A percentile compares a stretch with the other conserved stretches of the same genome.
Evolutionary conservation across 2,329 filamentous ascomycete species (phyloP).

Genomic region (Colletotrichum tropicale): DNA sequence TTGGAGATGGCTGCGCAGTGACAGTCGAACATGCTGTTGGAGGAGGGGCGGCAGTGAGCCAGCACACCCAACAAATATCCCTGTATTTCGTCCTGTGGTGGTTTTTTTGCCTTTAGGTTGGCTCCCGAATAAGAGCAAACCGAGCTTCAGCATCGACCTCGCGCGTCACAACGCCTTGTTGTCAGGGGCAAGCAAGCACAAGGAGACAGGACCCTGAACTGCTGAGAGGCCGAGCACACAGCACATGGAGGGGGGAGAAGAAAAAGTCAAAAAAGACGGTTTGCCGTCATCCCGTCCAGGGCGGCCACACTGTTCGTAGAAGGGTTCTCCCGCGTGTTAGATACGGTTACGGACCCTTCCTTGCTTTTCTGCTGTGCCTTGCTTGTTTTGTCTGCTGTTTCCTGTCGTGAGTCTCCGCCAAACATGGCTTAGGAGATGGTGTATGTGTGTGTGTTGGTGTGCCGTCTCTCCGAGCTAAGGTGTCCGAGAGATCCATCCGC

Average conservation of each 20-base stretch:
- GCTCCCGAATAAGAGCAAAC: not conserved
- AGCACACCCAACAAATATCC: not conserved
- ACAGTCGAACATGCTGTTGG: not conserved
- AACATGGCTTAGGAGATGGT: not conserved
- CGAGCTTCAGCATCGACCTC: not conserved
- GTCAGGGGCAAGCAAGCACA: not conserved
- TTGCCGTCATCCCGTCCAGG: not conserved
- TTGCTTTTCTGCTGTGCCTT: not conserved
- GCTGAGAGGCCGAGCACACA: not conserved
- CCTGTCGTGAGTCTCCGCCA: not conserved
- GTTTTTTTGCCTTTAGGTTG: not conserved
- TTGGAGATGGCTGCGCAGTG: not conserved
- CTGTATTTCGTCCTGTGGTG: not conserved
- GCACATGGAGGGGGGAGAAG: not conserved
- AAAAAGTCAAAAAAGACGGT: not conserved
- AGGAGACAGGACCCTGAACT: constrained; percentile 8
- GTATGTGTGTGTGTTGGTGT: not conserved
- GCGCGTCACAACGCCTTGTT: constrained; percentile 3
- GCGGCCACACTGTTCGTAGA: not conserved
- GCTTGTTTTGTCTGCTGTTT: constrained; percentile 1
- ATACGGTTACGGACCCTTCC: not conserved
- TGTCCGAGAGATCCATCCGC: not conserved
- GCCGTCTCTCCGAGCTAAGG: constrained; percentile 15
- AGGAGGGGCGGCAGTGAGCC: not conserved
- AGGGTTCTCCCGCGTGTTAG: not conserved